Base-by-base conservation (phyloP, 169 alveolate genomes). In the Plasmodium knowlesi region DNA sequence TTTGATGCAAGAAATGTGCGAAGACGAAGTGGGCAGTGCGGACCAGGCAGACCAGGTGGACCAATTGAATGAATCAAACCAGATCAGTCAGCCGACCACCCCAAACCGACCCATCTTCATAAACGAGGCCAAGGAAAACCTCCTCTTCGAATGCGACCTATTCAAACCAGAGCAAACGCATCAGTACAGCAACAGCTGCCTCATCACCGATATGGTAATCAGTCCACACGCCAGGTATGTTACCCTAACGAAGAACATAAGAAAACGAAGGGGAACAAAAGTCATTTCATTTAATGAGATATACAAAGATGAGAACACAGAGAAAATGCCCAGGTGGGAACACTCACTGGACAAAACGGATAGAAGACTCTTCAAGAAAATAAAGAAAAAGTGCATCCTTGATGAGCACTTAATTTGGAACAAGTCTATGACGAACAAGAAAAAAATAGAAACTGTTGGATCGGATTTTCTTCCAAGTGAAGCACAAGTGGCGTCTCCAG, bases 191-290 rank as follows among this genome's bases (percentile, higher is more conserved):
- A 82, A 72, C 22, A 96, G 97, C 57, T 93, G 95, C 28, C 83
- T 92, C 39, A 39, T 93, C 50, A 76, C 94, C 25, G 99, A 98
- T 93, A 92, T 95, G 74, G 94, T 98, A 37, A 97, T 98, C 28
- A 98, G 97, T 95, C 98, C 98, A 5, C 99, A 98, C 93, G 98
- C 99, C 32, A 92, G 99, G 82, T 98, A 98, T 89, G 95, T 97
- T 5, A 96, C 98, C 6, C 90, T 98, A 39, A 97, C 99, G 32
- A 84, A 96, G 84, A 97, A 97, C 88, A 98, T 98, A 30, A 86
- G 97, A 37, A 82, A 54, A 50, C n/a, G 95, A 8, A 70, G 95
- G 41, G 95, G 95, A 50, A 80, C 95, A 3, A 92, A 92, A 71
- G 30, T 92, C 30, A 71, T 84, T 19, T 81, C 90, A 14, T 92